Evolutionary conservation across 345 rosid genomes (phyloP).

Genomic region (Geranium brycei): DNA sequence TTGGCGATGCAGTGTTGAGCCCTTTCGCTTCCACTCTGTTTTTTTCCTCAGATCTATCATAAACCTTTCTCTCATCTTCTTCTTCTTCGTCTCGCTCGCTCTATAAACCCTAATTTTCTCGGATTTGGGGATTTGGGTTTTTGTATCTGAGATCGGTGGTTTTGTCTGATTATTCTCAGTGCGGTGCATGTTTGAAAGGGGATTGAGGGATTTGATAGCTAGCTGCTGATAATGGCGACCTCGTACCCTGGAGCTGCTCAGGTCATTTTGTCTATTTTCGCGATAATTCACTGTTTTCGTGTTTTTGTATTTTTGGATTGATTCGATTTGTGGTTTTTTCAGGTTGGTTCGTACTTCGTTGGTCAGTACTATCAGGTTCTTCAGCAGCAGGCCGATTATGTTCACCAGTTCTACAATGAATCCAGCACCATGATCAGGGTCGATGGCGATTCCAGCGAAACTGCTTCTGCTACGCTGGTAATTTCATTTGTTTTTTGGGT

Average conservation of each 20-base stretch:
- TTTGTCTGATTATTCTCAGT: background rate
- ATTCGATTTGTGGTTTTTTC: background rate
- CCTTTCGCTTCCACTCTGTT: no score
- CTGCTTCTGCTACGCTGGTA: constrained; percentile 75
- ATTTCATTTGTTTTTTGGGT: background rate
- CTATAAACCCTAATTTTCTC: background rate
- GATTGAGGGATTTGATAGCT: no score
- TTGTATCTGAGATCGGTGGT: background rate
- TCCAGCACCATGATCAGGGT: constrained; percentile 60
- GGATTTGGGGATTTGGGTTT: background rate
- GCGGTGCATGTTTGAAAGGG: background rate
- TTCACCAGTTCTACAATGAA: constrained; percentile 77
- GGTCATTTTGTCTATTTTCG: constrained; percentile 16
- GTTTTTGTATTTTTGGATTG: background rate
- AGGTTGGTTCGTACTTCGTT: constrained; percentile 95
- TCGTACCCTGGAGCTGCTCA: constrained; percentile 55
- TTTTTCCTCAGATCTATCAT: no score
- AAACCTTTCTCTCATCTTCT: no score
- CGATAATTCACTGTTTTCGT: background rate
- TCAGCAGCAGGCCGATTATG: constrained; percentile 70
- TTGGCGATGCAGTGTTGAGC: no score
- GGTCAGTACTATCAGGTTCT: constrained; percentile 84
- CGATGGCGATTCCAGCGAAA: constrained; percentile 54
- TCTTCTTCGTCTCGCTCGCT: no score
- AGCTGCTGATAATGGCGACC: constrained; percentile 34